These are phyloP conservation scores for Raphidocelis subcapitata DNA, from an alignment of 139 green algal genomes.

Conservation along the genomic window DNA sequence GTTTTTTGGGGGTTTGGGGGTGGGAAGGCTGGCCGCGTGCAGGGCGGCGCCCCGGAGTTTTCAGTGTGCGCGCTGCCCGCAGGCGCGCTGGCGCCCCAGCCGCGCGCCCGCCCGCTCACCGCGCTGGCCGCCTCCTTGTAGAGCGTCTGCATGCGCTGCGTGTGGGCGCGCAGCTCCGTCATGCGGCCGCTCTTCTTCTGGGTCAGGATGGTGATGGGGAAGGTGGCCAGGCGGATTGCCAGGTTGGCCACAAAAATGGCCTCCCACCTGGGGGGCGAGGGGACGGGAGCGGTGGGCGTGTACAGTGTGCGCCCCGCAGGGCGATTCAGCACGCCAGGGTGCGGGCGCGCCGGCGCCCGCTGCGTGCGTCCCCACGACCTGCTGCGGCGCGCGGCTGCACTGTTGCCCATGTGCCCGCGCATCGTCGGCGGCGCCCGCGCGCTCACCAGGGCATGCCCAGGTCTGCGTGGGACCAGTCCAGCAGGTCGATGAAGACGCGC, in stretches of 20 bases:
- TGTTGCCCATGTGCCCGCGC: neutral
- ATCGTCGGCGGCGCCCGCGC: no score
- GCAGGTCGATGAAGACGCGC: constrained; percentile 50
- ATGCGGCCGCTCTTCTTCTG: constrained; percentile 3
- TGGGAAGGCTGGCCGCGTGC: no score
- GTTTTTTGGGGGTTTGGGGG: no score
- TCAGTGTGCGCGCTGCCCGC: no score
- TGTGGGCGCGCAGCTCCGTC: constrained; percentile 51
- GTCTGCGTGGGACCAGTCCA: constrained; percentile 47
- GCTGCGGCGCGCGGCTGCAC: no score
- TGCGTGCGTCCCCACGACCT: no score
- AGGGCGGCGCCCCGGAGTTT: no score
- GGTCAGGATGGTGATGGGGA: constrained; percentile 1
- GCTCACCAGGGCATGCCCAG: constrained; percentile 65
- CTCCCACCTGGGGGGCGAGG: constrained; percentile 34
- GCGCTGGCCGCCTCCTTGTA: constrained; percentile 32
- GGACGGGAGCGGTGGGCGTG: neutral
- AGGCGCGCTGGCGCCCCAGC: no score
- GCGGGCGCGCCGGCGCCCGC: no score
- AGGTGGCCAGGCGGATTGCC: constrained; percentile 1
- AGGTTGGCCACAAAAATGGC: constrained; percentile 62
- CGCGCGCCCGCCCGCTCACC: constrained; percentile 30
- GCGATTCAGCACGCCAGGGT: no score
- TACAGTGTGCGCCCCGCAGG: no score
- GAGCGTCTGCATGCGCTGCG: constrained; percentile 33